These are phyloP conservation scores for Mesotaenium endlicherianum DNA, from an alignment of 139 green algal species.

Conservation along the genomic window DNA sequence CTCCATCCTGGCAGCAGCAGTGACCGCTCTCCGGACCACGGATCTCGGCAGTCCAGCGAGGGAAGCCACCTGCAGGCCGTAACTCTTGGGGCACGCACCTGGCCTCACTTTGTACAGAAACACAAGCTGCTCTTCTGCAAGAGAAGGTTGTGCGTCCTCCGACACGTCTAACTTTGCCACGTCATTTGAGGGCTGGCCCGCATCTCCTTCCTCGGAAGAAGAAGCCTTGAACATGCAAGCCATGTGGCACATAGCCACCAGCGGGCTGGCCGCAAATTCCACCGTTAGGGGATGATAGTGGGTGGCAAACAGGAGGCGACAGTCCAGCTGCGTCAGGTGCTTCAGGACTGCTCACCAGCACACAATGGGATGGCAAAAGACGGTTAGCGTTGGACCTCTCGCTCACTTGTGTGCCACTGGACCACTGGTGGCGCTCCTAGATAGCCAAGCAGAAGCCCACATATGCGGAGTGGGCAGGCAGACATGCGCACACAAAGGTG, in stretches of 20 bases:
- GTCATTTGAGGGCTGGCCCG: background rate
- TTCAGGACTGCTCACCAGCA: too few relatives aligned
- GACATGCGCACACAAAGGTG: too few relatives aligned
- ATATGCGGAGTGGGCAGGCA: too few relatives aligned
- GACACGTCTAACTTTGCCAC: background rate
- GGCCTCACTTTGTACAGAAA: slow-evolving; percentile 83
- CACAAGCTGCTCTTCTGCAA: slow-evolving; percentile 67
- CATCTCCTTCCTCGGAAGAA: background rate
- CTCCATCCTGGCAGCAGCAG: slow-evolving; percentile 14
- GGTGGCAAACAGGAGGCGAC: slow-evolving; percentile 93
- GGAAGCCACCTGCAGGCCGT: slow-evolving; percentile 90
- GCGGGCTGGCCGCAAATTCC: slow-evolving; percentile 28
- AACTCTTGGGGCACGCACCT: slow-evolving; percentile 86
- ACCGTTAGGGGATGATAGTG: slow-evolving; percentile 88
- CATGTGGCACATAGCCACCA: slow-evolving; percentile 34
- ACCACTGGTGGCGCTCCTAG: too few relatives aligned
- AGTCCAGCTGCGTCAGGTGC: slow-evolving; percentile 68
- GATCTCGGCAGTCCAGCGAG: slow-evolving; percentile 71
- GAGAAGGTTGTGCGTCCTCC: too few relatives aligned
- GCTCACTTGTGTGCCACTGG: too few relatives aligned
- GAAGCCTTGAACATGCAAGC: background rate
- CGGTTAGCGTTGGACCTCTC: too few relatives aligned
- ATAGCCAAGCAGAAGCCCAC: too few relatives aligned
- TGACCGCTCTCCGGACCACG: background rate
- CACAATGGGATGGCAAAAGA: too few relatives aligned